Base-by-base conservation (phyloP, 768 basidiomycete species). In the Termitomyces sp. region DNA sequence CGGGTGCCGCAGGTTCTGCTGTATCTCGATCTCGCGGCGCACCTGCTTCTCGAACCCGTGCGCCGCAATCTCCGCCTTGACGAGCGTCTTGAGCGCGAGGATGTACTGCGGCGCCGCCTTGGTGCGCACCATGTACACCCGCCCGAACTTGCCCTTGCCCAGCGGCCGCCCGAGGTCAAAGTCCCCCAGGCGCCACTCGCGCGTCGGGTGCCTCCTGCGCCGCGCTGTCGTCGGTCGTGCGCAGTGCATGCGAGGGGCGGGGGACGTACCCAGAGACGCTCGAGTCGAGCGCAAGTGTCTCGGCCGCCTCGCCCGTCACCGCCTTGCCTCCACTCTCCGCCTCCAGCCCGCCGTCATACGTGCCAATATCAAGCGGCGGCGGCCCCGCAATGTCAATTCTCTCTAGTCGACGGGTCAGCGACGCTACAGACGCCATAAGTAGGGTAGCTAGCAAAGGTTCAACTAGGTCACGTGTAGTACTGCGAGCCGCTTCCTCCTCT, bases 71-170 rank as follows among this genome's bases (percentile, higher is more conserved):
- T 99, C 97, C 49, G 89, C 88, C 75, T 98, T 99, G 81, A 94
- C 93, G 55, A 98, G 80, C 59, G 92, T 94, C 73, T 98, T 98
- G 73, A 98, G 85, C 18, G 96, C 96, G 66, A 98, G 83, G 69
- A 97, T 96, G 76, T 91, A 98, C 57, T 87, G 83, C 0, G 94
- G 93, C 56, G 86, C 82, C 57, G 76, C 70, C 70, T 95, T 96
- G 24, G 96, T 98, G 54, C 95, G 85, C 37, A 96, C 93, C 88
- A 98, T 94, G 79, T 99, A 98, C 15, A 99, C 97, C 2, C 93
- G 88, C 1, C 96, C 97, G 63, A 98, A 99, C 75, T 98, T 98
- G 51, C 97, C 97, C 72, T 98, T 98, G 22, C 96, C 97, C 1
- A 99, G 81, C 2, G 95, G 94, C 5, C 94, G 85, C 12, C 97